Conservation (phyloP, 192 early-diverging fungal species). For the Linnemannia elongata region DNA sequence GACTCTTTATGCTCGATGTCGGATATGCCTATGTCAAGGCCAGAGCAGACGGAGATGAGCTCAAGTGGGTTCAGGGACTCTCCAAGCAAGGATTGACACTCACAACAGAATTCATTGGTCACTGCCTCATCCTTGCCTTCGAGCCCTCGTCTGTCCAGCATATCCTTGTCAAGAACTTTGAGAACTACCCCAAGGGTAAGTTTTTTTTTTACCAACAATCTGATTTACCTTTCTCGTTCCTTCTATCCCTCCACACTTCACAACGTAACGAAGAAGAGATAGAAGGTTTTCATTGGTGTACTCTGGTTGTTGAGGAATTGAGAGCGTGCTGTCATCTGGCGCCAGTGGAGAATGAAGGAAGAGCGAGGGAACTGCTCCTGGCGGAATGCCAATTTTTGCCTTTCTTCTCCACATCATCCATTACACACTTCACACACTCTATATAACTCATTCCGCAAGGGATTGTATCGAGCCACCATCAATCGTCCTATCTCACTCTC, state of each 20-base stretch:
- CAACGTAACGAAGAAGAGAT: background rate
- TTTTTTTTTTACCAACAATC: background rate
- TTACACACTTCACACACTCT: background rate
- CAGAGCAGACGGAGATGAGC: constrained; percentile 38
- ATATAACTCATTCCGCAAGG: background rate
- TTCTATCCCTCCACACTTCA: background rate
- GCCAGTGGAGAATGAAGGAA: background rate
- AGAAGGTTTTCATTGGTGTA: background rate
- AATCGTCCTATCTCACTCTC: background rate
- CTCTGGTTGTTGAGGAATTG: background rate
- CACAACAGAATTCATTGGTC: constrained; percentile 48
- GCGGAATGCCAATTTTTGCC: background rate
- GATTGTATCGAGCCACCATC: background rate
- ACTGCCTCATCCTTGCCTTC: constrained; percentile 48
- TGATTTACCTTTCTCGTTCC: background rate
- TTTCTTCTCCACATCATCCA: constrained; percentile 4
- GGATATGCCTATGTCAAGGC: constrained; percentile 42
- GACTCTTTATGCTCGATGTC: constrained; percentile 49
- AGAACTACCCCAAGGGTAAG: constrained; percentile 58
- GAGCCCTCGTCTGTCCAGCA: constrained; percentile 56
- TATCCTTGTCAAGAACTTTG: constrained; percentile 58
- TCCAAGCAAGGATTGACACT: constrained; percentile 50
- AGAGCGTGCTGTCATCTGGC: background rate
- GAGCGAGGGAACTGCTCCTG: background rate
- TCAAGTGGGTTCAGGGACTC: constrained; percentile 48